Percentiles rank a stretch among this genome's conserved stretches.
These are phyloP conservation scores for Lophium mytilinum DNA, from an alignment of 495 filamentous ascomycete species.

Conservation along the genomic window DNA sequence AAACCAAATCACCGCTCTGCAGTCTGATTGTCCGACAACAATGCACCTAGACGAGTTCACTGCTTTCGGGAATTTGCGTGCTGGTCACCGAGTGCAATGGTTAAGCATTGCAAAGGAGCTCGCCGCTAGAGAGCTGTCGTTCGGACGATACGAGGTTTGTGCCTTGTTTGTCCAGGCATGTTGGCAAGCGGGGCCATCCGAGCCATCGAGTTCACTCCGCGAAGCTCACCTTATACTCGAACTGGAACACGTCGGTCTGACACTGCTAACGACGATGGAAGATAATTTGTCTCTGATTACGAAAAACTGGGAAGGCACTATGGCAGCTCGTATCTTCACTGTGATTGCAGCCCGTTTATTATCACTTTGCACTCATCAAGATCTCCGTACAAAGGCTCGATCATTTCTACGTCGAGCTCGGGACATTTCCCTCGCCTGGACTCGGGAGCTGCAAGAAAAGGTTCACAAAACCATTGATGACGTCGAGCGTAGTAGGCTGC, in stretches of 20 bases:
- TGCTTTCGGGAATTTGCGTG: constrained; percentile 40
- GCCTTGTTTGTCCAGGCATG: constrained; percentile 44
- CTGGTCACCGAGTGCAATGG: constrained; percentile 46
- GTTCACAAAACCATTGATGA: not conserved
- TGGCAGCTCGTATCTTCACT: constrained; percentile 36
- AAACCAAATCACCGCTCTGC: constrained; percentile 11
- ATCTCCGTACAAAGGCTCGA: not conserved
- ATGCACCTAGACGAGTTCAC: constrained; percentile 46
- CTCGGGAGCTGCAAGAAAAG: not conserved
- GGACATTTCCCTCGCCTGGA: not conserved
- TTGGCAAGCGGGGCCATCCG: constrained; percentile 40
- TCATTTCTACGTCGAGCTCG: not conserved
- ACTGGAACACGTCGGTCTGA: not conserved
- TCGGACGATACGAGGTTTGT: constrained; percentile 39
- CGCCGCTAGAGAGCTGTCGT: constrained; percentile 38
- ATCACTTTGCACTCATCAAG: constrained; percentile 17
- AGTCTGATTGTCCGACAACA: constrained; percentile 34
- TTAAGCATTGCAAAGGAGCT: constrained; percentile 49
- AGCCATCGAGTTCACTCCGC: no score
- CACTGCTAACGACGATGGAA: constrained; percentile 16
- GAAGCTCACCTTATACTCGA: not conserved
- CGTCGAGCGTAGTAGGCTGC: not conserved
- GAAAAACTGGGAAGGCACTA: constrained; percentile 44
- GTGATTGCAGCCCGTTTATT: constrained; percentile 33
- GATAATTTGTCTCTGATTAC: constrained; percentile 28